Conservation (phyloP, 1,284 basidiomycete species). For the Golubevia pallescens region DNA sequence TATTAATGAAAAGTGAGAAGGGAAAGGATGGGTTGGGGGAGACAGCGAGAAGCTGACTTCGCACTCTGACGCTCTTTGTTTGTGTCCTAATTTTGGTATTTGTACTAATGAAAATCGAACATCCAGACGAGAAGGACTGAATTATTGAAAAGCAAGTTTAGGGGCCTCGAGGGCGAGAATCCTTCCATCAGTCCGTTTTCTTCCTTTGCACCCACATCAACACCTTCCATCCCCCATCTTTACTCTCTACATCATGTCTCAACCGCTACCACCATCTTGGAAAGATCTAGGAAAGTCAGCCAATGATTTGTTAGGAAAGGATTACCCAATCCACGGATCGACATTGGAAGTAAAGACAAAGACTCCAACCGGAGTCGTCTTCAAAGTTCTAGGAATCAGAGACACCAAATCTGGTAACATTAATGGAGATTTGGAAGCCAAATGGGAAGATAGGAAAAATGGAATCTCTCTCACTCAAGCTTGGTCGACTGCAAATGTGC, state of each 20-base stretch:
- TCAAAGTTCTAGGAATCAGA: constrained; percentile 64
- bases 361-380: constrained; percentile 72
- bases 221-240: not conserved
- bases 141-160: too few relatives aligned
- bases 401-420: constrained; percentile 61
- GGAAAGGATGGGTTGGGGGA: too few relatives aligned
- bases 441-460: constrained; percentile 62
- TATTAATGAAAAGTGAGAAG: too few relatives aligned
- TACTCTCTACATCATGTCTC: constrained; percentile 18
- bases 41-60: too few relatives aligned
- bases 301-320: constrained; percentile 90
- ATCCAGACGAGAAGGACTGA: too few relatives aligned
- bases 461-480: constrained; percentile 67
- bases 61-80: too few relatives aligned
- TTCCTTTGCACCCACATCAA: too few relatives aligned
- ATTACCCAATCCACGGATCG: constrained; percentile 83
- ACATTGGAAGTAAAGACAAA: constrained; percentile 81
- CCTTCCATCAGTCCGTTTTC: too few relatives aligned
- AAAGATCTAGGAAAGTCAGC: constrained; percentile 82
- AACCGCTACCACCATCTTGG: constrained; percentile 61
- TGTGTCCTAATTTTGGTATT: too few relatives aligned
- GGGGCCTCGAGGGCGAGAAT: too few relatives aligned
- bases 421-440: constrained; percentile 64
- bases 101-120: too few relatives aligned
- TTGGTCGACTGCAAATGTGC: constrained; percentile 84